Evolutionary conservation across 805 yeast genomes (phyloP).

Genomic region (Wickerhamomyces kurtzmanii): DNA sequence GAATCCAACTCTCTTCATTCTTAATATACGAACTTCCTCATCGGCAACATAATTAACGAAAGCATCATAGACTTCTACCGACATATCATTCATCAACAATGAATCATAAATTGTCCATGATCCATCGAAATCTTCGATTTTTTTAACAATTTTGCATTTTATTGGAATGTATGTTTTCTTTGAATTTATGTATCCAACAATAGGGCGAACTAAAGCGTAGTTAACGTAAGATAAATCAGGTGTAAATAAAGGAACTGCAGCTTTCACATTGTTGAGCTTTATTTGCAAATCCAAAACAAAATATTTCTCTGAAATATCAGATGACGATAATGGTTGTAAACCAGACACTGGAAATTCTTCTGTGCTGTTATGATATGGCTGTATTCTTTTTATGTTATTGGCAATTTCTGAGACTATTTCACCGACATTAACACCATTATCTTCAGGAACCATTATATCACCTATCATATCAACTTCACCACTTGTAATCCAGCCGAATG

Average conservation of each 20-base stretch:
- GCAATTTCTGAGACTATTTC: conserved; percentile 42
- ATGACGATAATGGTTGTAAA: conserved; percentile 17
- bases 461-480: conserved; percentile 94
- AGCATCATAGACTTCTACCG: conserved; percentile 83
- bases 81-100: conserved; percentile 80
- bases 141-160: conserved; percentile 71
- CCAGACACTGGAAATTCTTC: conserved; percentile 10
- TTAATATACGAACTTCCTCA: conserved; percentile 61
- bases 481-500: conserved; percentile 92
- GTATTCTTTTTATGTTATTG: too few species aligned
- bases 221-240: conserved; percentile 87
- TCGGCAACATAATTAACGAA: conserved; percentile 84
- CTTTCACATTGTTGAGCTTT: conserved; percentile 76
- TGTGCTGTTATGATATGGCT: too few species aligned
- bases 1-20: conserved; percentile 80
- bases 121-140: conserved; percentile 80
- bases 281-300: conserved; percentile 75
- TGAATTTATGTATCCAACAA: conserved; percentile 90
- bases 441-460: conserved; percentile 75
- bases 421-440: conserved; percentile 33
- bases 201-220: conserved; percentile 86
- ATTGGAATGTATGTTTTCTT: conserved; percentile 85
- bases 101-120: conserved; percentile 96
- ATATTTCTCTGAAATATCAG: conserved; percentile 30
- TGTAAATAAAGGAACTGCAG: conserved; percentile 79